Conservation (phyloP, 164 flowering plant genomes). For the Euptelea pleiosperma region DNA sequence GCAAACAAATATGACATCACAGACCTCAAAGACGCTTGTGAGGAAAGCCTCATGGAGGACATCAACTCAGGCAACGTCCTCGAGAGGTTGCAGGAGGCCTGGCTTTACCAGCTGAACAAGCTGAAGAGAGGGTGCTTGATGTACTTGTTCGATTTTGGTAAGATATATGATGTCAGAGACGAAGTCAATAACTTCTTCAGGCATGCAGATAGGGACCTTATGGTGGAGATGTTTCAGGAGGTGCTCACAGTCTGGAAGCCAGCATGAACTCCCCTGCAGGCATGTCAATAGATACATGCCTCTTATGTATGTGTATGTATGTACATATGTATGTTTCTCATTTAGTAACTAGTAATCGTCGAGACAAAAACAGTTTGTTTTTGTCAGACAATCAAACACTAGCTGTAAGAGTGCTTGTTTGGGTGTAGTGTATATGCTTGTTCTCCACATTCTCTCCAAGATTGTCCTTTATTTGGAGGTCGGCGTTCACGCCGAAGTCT, state of each 20-base stretch:
- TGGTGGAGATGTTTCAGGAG: slow-evolving; percentile 85
- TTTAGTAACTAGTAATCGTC: no score
- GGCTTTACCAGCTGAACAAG: slow-evolving; percentile 73
- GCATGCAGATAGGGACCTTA: slow-evolving; percentile 76
- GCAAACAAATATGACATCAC: slow-evolving; percentile 81
- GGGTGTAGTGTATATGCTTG: no score
- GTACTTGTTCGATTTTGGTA: slow-evolving; percentile 83
- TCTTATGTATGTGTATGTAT: no score
- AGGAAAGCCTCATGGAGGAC: slow-evolving; percentile 85
- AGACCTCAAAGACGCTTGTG: slow-evolving; percentile 76
- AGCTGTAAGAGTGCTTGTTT: no score
- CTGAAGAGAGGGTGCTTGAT: slow-evolving; percentile 78
- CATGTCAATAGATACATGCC: neutral
- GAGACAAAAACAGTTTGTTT: no score
- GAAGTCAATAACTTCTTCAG: slow-evolving; percentile 61
- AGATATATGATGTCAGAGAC: slow-evolving; percentile 79
- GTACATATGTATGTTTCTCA: no score
- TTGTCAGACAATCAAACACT: no score
- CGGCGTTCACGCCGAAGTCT: no score
- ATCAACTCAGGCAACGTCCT: slow-evolving; percentile 80
- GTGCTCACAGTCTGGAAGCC: slow-evolving; percentile 81
- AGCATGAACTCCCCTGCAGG: slow-evolving; percentile 21
- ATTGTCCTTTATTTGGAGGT: no score
- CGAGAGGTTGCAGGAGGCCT: slow-evolving; percentile 86
- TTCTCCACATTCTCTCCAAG: no score